Evolutionary conservation across 371 early-diverging fungal species (phyloP).

Genomic region (Haplosporangium sp.): DNA sequence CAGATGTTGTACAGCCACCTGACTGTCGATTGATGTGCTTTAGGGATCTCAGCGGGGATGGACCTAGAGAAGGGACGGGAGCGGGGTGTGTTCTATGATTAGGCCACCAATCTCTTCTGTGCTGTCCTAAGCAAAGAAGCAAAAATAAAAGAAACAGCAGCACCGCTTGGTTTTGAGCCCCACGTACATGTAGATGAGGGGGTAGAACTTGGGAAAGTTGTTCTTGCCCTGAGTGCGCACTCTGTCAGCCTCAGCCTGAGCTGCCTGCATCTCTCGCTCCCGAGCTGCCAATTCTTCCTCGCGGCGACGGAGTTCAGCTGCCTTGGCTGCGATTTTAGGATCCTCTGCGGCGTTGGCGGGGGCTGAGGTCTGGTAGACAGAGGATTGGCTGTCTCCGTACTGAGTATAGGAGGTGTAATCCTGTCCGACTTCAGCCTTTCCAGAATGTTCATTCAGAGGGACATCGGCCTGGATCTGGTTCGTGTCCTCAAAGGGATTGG

Average conservation of each 20-base stretch:
- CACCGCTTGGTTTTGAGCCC: slow-evolving; percentile 18
- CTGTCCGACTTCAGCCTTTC: slow-evolving; percentile 49
- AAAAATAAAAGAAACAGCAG: slow-evolving; percentile 25
- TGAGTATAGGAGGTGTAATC: slow-evolving; percentile 56
- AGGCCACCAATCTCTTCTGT: background rate
- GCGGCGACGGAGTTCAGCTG: slow-evolving; percentile 47
- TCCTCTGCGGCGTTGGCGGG: slow-evolving; percentile 19
- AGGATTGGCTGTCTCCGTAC: slow-evolving; percentile 48
- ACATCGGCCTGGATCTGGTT: slow-evolving; percentile 55
- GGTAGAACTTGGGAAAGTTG: slow-evolving; percentile 89
- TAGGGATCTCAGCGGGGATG: slow-evolving; percentile 74
- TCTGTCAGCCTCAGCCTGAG: slow-evolving; percentile 54
- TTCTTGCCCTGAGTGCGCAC: slow-evolving; percentile 69
- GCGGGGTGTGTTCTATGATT: background rate
- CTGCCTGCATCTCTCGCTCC: slow-evolving; percentile 46
- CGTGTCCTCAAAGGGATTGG: slow-evolving; percentile 49
- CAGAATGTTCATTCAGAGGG: slow-evolving; percentile 37
- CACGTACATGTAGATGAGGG: slow-evolving; percentile 82
- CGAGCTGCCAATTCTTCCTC: slow-evolving; percentile 54
- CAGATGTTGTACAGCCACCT: slow-evolving; percentile 80
- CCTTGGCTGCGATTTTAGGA: slow-evolving; percentile 38
- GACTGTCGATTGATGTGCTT: slow-evolving; percentile 70
- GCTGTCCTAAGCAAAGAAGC: slow-evolving; percentile 6
- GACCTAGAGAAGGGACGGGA: slow-evolving; percentile 20
- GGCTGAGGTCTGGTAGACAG: slow-evolving; percentile 30